Conservation (phyloP, 1,139 yeast genomes). For the Debaryomyces udenii region DNA sequence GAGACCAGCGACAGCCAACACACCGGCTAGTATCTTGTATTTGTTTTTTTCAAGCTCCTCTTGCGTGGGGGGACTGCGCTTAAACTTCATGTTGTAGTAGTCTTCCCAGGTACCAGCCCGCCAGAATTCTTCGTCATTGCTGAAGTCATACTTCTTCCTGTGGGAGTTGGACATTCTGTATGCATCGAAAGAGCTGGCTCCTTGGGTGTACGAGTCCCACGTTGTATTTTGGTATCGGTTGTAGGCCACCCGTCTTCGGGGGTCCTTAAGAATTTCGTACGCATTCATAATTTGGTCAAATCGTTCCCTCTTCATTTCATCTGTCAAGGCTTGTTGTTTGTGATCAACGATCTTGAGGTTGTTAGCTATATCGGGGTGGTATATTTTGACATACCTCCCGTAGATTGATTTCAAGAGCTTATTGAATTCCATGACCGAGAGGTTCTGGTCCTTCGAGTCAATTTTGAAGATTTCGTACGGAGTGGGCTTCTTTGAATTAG, state of each 20-base stretch:
- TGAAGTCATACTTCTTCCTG: constrained; percentile 33
- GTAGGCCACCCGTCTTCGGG: constrained; percentile 43
- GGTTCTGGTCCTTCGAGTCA: constrained; percentile 19
- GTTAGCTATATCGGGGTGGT: constrained; percentile 78
- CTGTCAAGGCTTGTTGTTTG: constrained; percentile 31
- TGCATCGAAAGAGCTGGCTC: constrained; percentile 47
- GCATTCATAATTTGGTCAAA: constrained; percentile 76
- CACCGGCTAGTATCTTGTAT: constrained; percentile 46
- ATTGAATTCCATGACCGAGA: constrained; percentile 39
- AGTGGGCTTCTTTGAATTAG: constrained; percentile 56
- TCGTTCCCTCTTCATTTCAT: constrained; percentile 52
- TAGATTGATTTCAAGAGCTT: constrained; percentile 56
- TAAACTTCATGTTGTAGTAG: constrained; percentile 46
- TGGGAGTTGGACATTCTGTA: constrained; percentile 46
- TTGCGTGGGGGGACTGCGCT: constrained; percentile 41
- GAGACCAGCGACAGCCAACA: constrained; percentile 43
- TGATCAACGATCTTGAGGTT: constrained; percentile 29
- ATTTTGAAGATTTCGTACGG: constrained; percentile 77
- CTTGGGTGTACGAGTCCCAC: constrained; percentile 34
- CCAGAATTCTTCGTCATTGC: constrained; percentile 55
- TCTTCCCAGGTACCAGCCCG: constrained; percentile 79
- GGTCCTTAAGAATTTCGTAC: constrained; percentile 68
- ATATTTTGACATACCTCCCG: constrained; percentile 68
- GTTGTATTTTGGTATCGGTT: constrained; percentile 28
- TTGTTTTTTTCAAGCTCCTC: constrained; percentile 51